Conservation (phyloP, 192 early-diverging fungal genomes). For the Umbelopsis sp. region DNA sequence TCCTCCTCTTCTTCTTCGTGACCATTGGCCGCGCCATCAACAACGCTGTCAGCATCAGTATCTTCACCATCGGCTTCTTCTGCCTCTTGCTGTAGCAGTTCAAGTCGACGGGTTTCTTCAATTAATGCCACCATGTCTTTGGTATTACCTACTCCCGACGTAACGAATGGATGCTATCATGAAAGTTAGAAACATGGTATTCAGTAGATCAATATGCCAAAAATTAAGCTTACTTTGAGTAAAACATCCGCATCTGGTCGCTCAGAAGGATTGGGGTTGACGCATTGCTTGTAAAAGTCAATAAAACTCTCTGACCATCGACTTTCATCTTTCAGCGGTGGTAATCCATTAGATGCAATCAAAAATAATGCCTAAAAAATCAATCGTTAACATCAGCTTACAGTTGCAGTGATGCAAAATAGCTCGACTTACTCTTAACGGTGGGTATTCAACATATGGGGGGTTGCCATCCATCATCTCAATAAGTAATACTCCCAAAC, state of each 20-base stretch:
- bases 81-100: constrained; percentile 25
- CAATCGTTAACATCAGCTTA: constrained; percentile 3
- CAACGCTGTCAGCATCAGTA: not conserved
- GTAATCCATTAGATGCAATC: constrained; percentile 90
- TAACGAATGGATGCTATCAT: constrained; percentile 55
- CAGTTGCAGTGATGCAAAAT: not conserved
- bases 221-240: constrained; percentile 48
- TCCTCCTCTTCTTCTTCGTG: not conserved
- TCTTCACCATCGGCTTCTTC: constrained; percentile 25
- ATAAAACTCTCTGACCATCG: constrained; percentile 70
- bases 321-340: constrained; percentile 80
- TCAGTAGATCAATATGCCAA: not conserved
- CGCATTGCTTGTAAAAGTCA: constrained; percentile 75
- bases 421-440: constrained; percentile 46
- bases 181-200: not conserved
- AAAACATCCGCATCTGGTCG: constrained; percentile 74
- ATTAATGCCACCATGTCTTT: constrained; percentile 48
- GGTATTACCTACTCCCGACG: constrained; percentile 64
- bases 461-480: constrained; percentile 97
- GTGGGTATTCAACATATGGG: constrained; percentile 90
- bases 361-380: constrained; percentile 75
- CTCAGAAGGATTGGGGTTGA: constrained; percentile 72
- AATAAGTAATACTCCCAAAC: constrained; percentile 89
- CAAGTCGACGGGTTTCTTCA: constrained; percentile 31
- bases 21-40: too few relatives aligned